Evolutionary conservation across 257 asterid genomes (phyloP), one percentile per base, ranked within the genome.

Genomic region (Przewalskia tangutica): DNA sequence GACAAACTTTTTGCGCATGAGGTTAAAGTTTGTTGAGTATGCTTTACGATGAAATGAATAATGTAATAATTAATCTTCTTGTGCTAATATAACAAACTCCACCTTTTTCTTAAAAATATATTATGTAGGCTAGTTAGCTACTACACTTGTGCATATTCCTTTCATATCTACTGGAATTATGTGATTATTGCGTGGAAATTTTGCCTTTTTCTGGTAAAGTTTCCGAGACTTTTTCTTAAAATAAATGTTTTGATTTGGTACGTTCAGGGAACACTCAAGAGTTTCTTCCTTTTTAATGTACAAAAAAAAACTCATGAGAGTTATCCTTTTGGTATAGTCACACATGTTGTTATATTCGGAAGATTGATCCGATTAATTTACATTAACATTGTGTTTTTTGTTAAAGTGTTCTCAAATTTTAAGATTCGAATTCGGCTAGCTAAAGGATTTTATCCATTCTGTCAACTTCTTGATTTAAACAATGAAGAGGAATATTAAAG

Each of bases 1-100:
- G 70, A 17, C 42, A 58, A 58, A 36, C 82, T 58, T 58, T 78
- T 23, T 78, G 14, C 58, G 82, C 82, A 58, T 78, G 82, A 58
- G 27, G 44, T 78, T 78, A 78, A 78, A 59, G 54, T 78, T 12
- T 20, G 53, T 40, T 38, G 53, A 40, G 48, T 59, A 34, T 77
- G 53, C 34, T 77, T 55, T 17, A 46, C 3, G 7, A 0, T 9
- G 78, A 10, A 70, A 70, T 18, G 77, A 42, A 58, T n/a, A n/a
- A n/a, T 58, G 27, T 56, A 6, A 42, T 53, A 32, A 4, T 0
- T 53, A 2, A 6, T 77, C 2, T 8, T 53, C 48, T 14, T 27
- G 14, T 77, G 10, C 32, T 34, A 36, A 17, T 8, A 40, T 40
- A 67, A 55, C 82, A 78, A 36, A 55, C 23, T 46, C 12, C 13